A percentile compares a stretch with the other conserved stretches of the same genome.
These are phyloP conservation scores for Helianthus tuberosus DNA, from an alignment of 129 eudicot species.

Conservation along the genomic window DNA sequence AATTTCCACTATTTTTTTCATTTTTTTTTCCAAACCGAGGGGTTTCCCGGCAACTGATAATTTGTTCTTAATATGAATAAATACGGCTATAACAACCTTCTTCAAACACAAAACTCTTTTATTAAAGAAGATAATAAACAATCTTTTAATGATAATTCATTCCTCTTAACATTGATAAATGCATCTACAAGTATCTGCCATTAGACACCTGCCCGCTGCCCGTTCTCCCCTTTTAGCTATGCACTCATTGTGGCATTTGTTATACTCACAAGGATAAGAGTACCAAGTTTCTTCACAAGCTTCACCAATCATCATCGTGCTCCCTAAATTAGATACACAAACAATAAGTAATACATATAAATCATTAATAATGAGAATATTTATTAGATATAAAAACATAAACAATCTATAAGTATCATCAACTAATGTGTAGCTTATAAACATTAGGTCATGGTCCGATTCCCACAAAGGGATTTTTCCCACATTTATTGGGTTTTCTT, in stretches of 20 bases:
- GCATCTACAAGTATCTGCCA: background rate
- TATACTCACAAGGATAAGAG: background rate
- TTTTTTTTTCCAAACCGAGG: too few relatives aligned
- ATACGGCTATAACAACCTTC: background rate
- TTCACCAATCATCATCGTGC: background rate
- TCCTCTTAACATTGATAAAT: background rate
- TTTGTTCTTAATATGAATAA: background rate
- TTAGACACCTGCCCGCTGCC: background rate
- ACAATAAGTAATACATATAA: background rate
- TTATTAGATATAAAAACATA: too few relatives aligned
- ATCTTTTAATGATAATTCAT: background rate
- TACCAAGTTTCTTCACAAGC: constrained; percentile 2
- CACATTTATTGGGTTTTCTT: too few relatives aligned
- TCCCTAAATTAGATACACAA: background rate
- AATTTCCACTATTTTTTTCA: too few relatives aligned
- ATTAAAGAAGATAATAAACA: background rate
- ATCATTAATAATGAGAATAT: background rate
- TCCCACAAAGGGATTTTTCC: too few relatives aligned
- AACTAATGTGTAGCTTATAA: too few relatives aligned
- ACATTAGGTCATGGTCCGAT: too few relatives aligned
- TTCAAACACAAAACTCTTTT: background rate
- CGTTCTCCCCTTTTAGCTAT: background rate
- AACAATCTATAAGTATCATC: too few relatives aligned
- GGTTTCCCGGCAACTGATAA: too few relatives aligned
- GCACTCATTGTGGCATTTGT: background rate